Percentiles rank a stretch among this genome's conserved stretches.
Evolutionary conservation across 225 moss, liverwort and hornwort genomes (phyloP).

Genomic region (Climacium dendroides): DNA sequence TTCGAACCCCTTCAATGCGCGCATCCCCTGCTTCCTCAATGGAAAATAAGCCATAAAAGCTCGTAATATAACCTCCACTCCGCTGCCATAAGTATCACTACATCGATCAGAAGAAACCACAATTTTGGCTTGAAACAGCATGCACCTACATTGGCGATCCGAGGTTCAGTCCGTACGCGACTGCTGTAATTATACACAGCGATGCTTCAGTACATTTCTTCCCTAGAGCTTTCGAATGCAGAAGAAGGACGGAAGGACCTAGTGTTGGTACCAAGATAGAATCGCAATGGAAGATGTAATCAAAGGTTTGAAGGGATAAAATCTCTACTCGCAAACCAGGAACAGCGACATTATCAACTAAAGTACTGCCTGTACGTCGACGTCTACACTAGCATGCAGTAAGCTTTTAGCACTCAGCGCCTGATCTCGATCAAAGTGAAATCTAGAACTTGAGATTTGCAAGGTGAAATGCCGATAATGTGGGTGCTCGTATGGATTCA

Average conservation of each 20-base stretch:
- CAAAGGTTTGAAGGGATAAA: neutral
- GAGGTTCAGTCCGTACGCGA: neutral
- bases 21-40: neutral
- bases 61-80: neutral
- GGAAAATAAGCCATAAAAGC: neutral
- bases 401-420: neutral
- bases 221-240: neutral
- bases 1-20: neutral
- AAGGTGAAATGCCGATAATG: neutral
- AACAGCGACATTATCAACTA: neutral
- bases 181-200: neutral
- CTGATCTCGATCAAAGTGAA: neutral
- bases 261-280: neutral
- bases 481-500: neutral
- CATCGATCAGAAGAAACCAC: neutral
- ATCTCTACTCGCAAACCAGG: neutral
- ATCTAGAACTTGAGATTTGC: neutral
- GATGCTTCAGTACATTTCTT: neutral
- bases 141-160: neutral
- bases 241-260: neutral
- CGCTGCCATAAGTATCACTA: neutral
- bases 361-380: neutral
- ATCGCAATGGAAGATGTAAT: neutral
- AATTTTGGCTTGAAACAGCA: neutral
- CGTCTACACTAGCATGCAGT: neutral